phyloP scores from a whole-genome alignment of 345 rosid species.

The Salix exigua region DNA sequence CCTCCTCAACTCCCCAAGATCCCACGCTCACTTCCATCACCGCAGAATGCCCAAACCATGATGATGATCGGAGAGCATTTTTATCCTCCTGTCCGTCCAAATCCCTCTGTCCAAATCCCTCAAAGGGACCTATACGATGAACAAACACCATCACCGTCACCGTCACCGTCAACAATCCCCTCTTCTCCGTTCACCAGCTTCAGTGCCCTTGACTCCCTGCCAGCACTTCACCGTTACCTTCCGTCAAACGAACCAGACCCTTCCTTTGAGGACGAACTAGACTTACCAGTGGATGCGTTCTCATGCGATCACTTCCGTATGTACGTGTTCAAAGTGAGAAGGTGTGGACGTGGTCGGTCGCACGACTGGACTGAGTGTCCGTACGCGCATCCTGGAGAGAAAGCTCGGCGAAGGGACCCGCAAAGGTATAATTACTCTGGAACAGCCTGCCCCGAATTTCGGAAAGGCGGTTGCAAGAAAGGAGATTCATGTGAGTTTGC shows the following conservation, averaged over 20 bases:
- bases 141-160: conserved; percentile 26
- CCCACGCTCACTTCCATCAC: background rate
- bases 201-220: conserved; percentile 43
- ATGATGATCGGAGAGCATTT: conserved; percentile 55
- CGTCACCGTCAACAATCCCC: conserved; percentile 26
- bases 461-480: conserved; percentile 54
- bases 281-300: conserved; percentile 20
- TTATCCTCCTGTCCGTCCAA: conserved; percentile 21
- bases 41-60: conserved; percentile 17
- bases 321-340: conserved; percentile 76
- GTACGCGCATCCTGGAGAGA: conserved; percentile 83
- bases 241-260: conserved; percentile 61
- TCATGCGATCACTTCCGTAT: conserved; percentile 57
- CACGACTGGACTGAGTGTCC: conserved; percentile 98
- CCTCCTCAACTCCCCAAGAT: background rate
- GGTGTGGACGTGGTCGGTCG: conserved; percentile 61
- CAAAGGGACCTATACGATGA: conserved; percentile 48
- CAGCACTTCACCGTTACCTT: conserved; percentile 57
- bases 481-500: conserved; percentile 56
- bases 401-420: conserved; percentile 90
- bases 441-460: conserved; percentile 66
- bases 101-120: conserved; percentile 59
- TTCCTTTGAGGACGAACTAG: conserved; percentile 22
- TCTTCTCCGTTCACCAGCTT: conserved; percentile 30
- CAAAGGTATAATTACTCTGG: conserved; percentile 59